Percentiles rank a stretch among this genome's conserved stretches.
Conservation (phyloP, 2,329 filamentous ascomycete genomes). For the Neurospora sp. region DNA sequence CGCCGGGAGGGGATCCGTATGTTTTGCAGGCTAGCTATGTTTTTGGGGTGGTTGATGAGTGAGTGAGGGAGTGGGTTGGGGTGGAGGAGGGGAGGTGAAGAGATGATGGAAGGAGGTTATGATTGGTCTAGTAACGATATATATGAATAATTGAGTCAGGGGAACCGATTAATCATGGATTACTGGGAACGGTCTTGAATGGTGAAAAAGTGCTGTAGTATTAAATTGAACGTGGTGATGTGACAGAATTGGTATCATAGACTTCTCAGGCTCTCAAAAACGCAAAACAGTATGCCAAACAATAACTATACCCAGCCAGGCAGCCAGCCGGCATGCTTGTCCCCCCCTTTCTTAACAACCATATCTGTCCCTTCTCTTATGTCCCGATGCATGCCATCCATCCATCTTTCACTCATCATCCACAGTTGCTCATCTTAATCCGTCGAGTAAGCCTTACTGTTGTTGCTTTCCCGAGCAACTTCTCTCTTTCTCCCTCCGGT, state of each 20-base stretch:
- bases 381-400: not conserved
- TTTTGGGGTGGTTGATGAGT: conserved; percentile 39
- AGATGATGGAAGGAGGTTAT: not conserved
- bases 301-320: not conserved
- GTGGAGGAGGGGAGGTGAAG: rapidly evolving
- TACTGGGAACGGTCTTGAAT: not conserved
- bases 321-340: not conserved
- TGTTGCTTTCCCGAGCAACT: not conserved
- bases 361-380: not conserved
- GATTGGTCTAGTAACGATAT: not conserved
- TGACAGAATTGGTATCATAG: not conserved
- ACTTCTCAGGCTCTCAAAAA: not conserved
- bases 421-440: not conserved
- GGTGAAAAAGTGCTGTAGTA: not conserved
- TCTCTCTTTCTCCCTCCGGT: not conserved
- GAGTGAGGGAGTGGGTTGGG: not conserved
- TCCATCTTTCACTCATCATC: not conserved
- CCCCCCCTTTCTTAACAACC: not conserved
- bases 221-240: not conserved
- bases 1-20: conserved; percentile 49
- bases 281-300: not conserved
- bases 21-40: conserved; percentile 52
- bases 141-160: not conserved
- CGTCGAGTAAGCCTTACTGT: not conserved
- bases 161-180: not conserved